Evolutionary conservation across 495 filamentous ascomycete genomes (phyloP).

Genomic region (Penicillium goetzii): DNA sequence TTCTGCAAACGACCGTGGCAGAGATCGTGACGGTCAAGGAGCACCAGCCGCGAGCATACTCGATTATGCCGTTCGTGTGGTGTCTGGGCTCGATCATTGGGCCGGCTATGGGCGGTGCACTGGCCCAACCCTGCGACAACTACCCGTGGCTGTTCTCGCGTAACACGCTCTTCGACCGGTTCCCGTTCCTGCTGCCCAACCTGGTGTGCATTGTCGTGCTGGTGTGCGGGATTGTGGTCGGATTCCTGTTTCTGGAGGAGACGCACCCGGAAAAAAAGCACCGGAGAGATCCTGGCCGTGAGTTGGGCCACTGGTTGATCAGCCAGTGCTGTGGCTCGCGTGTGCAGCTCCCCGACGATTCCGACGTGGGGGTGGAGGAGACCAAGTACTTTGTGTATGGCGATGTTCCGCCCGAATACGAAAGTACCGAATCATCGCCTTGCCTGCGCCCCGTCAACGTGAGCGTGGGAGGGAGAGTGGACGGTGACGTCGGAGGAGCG

Average conservation of each 20-base stretch:
- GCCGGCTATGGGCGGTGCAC: slow-evolving; percentile 83
- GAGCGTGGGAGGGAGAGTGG: background rate
- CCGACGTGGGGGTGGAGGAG: slow-evolving; percentile 44
- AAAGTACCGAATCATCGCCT: slow-evolving; percentile 68
- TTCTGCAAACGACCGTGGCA: slow-evolving; percentile 91
- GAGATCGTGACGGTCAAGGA: slow-evolving; percentile 90
- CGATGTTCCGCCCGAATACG: slow-evolving; percentile 65
- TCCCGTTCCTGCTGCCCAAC: slow-evolving; percentile 93
- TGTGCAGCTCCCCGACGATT: slow-evolving; percentile 40
- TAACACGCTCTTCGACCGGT: slow-evolving; percentile 77
- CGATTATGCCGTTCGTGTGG: slow-evolving; percentile 98
- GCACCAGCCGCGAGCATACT: slow-evolving; percentile 89
- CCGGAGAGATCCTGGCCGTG: slow-evolving; percentile 73
- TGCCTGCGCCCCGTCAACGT: slow-evolving; percentile 46
- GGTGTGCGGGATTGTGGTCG: slow-evolving; percentile 75
- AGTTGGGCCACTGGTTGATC: slow-evolving; percentile 75
- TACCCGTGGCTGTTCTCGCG: slow-evolving; percentile 77
- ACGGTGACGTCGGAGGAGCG: slow-evolving; percentile 30
- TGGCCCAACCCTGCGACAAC: slow-evolving; percentile 82
- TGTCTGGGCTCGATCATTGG: slow-evolving; percentile 92
- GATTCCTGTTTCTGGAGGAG: slow-evolving; percentile 91
- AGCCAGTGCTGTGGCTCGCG: slow-evolving; percentile 49
- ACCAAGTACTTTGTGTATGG: slow-evolving; percentile 55
- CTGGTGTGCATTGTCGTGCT: slow-evolving; percentile 84
- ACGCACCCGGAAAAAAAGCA: slow-evolving; percentile 85